Base-by-base conservation (phyloP, 805 yeast genomes). In the Myxozyma udenii region DNA sequence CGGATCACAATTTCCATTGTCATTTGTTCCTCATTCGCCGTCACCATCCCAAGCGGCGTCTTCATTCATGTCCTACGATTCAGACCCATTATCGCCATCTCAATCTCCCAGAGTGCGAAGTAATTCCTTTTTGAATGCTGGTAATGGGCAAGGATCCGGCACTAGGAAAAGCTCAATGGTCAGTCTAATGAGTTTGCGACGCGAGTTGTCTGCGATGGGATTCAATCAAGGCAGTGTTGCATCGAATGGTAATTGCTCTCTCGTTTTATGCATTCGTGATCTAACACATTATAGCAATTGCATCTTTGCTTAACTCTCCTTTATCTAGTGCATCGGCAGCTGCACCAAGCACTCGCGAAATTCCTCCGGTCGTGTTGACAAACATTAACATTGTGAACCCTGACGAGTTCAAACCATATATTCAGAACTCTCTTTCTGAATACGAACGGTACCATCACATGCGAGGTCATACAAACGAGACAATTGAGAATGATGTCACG, bases 321-420 rank as follows among this genome's bases (percentile, higher is more conserved):
- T 16, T 39, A 18, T 44, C 46, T 4, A 36, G 44, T 4, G 33
- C 54, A 6, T 25, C 46, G 9, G 39, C 40, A 12, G 37, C 63
- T 38, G 58, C 68, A 14, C 98, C 98, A 0, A 84, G 96, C 0
- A 73, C 78, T 1, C 75, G 77, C 44, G 98, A 93, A 63, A 91
- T 91, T 9, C 96, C 97, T 0, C 88, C 84, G 22, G 83, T 88
- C 9, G 80, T 77, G 43, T 71, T 91, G 36, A 71, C 84, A 2
- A 79, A 78, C 28, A 65, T 82, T 3, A 72, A 72, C 19, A 74
- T 71, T 44, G 74, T 77, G 4, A 68, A 76, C 53, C 70, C 73
- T 37, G 64, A 70, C 1, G 71, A 69, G 22, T 71, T 84, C 40
- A 70, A 67, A 18, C 50, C 68, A 1, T 84, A 83, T 57, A 58